Base-by-base conservation (phyloP, 176 grass and related monocot species). In the Alopecurus myosuroides region DNA sequence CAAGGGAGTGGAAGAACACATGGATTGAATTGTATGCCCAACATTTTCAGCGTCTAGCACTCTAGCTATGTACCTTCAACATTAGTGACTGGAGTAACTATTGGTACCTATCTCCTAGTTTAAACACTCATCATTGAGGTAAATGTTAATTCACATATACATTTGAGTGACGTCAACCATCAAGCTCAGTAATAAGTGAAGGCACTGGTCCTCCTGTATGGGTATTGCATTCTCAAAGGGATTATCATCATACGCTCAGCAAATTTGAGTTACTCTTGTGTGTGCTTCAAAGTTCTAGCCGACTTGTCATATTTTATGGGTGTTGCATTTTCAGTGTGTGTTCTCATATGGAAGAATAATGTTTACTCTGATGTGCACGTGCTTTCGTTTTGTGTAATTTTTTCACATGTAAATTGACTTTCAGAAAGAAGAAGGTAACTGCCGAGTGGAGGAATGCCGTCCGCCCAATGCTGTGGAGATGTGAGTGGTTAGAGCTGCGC, bases 371-470 rank as follows among this genome's bases (percentile, higher is more conserved):
- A 75, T 66, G 28, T 20, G 23, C 30, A 75, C 57, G 28, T 20
- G 23, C 30, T 74, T 81, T 77, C 33, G 34, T 90, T 77, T 62
- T 55, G 58, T 77, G 76, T 18, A 84, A 74, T 29, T 18, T 66
- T 34, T 80, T 57, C 61, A 66, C 72, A 36, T 68, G 37, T 71
- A 31, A 73, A 76, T 74, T 80, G 22, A 74, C 56, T 67, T 85
- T 70, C 86, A 94, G 93, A 77, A 99, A 90, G 78, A 99, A 99
- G 87, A 99, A 92, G 79, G 91, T 96, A 72, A 94, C 84, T 42
- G 73, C 84, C 19, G 89, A 96, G 31, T 99, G 97, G 97, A 90
- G 84, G 82, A 92, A 86, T 76, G 88, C 75, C 23, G 66, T 99
- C 79, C 68, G 83, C 66, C 97, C 97, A 64, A 84, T 94, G 61